Base-by-base conservation (phyloP, 805 yeast genomes). In the Sugiyamaella qingdaonensis region DNA sequence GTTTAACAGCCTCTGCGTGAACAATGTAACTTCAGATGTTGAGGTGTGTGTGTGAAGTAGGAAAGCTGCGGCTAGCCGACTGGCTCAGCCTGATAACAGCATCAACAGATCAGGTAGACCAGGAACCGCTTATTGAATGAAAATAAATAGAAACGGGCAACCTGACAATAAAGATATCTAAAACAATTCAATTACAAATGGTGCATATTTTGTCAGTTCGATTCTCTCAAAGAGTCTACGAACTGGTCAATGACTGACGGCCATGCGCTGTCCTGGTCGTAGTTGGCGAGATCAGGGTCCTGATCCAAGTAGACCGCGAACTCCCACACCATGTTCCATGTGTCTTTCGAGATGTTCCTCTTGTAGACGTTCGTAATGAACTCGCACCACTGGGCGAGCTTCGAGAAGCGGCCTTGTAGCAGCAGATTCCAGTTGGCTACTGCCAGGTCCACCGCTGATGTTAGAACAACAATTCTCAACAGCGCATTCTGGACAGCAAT, bases 201-300 rank as follows among this genome's bases (percentile, higher is more conserved):
- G 33, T 46, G 29, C 31, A 31, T 29, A 27, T 16, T 34, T 18
- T 14, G 43, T 39, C 43, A 39, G 18, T 39, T 13, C 43, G 43
- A 14, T 18, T 37, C 46, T 31, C 55, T 57, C 34, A 70, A 71
- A 62, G 75, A 75, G 58, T 86, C 95, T 19, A 88, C 86, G 64
- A 80, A 92, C 54, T 83, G 88, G 66, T 92, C 99, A 58, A 92
- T 81, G 14, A 88, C 72, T 51, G 87, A 80, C 4, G 98, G 99
- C 98, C 98, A 92, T 0, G 97, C 87, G 21, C 86, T 90, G 60
- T 79, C 78, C 58, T 85, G 94, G 61, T 86, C 91, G 67, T 90
- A 91, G 2, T 68, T 70, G 13, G 69, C 68, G 4, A 92, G 71
- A 1, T 63, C 57, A 0, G 86, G 80, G 54, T 88, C 86, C 14